Percentiles rank a stretch among this genome's conserved stretches.
phyloP scores from a whole-genome alignment of 805 yeast species.

The Suhomyces kilbournensis region DNA sequence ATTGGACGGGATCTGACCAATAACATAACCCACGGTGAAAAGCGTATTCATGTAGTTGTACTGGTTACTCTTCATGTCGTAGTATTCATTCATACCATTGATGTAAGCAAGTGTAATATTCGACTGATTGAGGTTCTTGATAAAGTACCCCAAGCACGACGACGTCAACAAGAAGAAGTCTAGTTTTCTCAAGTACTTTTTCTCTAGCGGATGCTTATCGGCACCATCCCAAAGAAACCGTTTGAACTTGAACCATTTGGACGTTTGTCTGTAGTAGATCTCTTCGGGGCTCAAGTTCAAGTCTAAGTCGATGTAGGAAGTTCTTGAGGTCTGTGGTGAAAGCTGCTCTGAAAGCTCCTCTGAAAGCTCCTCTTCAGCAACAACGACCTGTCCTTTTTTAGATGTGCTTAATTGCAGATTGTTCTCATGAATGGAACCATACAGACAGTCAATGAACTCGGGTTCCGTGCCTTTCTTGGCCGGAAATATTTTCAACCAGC shows the following conservation, averaged over 20 bases:
- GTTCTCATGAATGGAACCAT: no score
- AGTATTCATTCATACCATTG: slow-evolving; percentile 46
- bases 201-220: slow-evolving; percentile 37
- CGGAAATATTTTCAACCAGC: not conserved
- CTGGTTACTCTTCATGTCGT: slow-evolving; percentile 39
- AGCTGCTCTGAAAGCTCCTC: no score
- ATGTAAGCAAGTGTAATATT: slow-evolving; percentile 46
- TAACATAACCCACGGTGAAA: slow-evolving; percentile 51
- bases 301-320: slow-evolving; percentile 21
- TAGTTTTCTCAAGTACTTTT: slow-evolving; percentile 30
- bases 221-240: slow-evolving; percentile 36
- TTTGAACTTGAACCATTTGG: slow-evolving; percentile 20
- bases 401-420: not conserved
- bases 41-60: slow-evolving; percentile 43
- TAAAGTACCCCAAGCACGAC: slow-evolving; percentile 52
- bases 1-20: slow-evolving; percentile 51
- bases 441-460: not conserved
- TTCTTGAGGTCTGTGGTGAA: not conserved
- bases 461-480: not conserved
- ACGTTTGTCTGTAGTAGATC: slow-evolving; percentile 15
- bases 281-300: slow-evolving; percentile 20
- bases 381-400: not conserved
- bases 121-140: slow-evolving; percentile 41
- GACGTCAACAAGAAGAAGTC: slow-evolving; percentile 29
- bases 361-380: not conserved